These are phyloP conservation scores for Vararia minispora DNA, from an alignment of 768 basidiomycete genomes.

Conservation along the genomic window DNA sequence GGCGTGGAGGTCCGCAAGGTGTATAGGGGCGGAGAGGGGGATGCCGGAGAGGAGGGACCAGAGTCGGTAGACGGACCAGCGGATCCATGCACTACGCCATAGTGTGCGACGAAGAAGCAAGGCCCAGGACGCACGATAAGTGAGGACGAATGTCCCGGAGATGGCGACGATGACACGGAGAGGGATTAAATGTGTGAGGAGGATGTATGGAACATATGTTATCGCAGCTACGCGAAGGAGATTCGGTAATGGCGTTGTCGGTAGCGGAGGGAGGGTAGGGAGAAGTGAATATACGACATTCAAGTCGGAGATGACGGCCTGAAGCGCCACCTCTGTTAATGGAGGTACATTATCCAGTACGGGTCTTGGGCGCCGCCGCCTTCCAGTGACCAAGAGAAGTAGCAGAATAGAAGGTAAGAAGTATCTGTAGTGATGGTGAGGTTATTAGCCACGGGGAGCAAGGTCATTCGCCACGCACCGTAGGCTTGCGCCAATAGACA, in stretches of 20 bases:
- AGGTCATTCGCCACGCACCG: conserved; percentile 27
- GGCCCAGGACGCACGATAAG: conserved; percentile 62
- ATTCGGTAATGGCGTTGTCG: conserved; percentile 22
- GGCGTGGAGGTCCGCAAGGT: conserved; percentile 22
- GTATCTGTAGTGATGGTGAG: conserved; percentile 28
- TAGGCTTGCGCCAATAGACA: conserved; percentile 34
- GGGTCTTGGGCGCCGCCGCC: conserved; percentile 10
- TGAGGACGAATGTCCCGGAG: conserved; percentile 44
- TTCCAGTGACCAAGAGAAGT: conserved; percentile 23
- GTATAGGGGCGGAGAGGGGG: conserved; percentile 28
- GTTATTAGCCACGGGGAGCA: background rate
- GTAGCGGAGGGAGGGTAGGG: conserved; percentile 26
- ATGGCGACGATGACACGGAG: conserved; percentile 51
- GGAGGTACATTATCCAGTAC: conserved; percentile 16
- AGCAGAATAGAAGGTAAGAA: conserved; percentile 43
- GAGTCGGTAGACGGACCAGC: conserved; percentile 45
- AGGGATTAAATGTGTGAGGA: conserved; percentile 51
- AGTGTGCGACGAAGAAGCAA: conserved; percentile 41
- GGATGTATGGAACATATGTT: conserved; percentile 54
- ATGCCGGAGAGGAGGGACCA: conserved; percentile 44
- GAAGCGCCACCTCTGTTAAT: conserved; percentile 46
- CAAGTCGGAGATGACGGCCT: conserved; percentile 51
- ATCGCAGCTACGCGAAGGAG: conserved; percentile 47
- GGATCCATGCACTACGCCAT: conserved; percentile 55
- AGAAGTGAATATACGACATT: conserved; percentile 50